Evolutionary conservation across 73 alveolate genomes (phyloP), one percentile per base, ranked within the genome.

Genomic region (Paramecium primaurelia): DNA sequence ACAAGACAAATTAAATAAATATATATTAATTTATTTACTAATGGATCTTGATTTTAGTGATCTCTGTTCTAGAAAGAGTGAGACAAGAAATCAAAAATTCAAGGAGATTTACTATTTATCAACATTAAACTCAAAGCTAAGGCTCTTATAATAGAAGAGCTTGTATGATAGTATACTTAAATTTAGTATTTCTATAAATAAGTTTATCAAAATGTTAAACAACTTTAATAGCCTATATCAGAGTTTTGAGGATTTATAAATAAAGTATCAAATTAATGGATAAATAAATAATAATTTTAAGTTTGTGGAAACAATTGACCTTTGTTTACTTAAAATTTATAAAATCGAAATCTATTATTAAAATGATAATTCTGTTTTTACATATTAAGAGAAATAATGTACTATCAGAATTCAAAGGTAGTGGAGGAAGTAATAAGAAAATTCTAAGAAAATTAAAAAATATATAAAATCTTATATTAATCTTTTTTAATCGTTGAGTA

Each of bases 91-190:
- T 25, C 47, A 11, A 37, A 73, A 73, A 34, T 37, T 22, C 77
- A 44, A 22, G 91, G 32, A 42, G 77, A 80, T 42, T 25, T 80
- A 9, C 73, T n/a, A 45, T 80, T 36, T 42, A 45, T 80, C 44
- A 80, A 45, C 75, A 80, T 20, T 7, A 80, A 45, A 45, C 71
- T 11, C n/a, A 68, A 40, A 80, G 91, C 54, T 14, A 80, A 45
- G 91, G 91, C n/a, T 80, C 91, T 25, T 42, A 26, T 80, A 9
- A 77, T 12, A 80, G 91, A 49, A 80, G 77, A 8, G 91, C 91
- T 38, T 36, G 88, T 10, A 75, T 75, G 88, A 75, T 75, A 36
- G 88, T 75, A 22, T 22, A 22, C 25, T 0, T 22, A 22, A 22
- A 22, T 22, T 22, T 22, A 22, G 25, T 22, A 22, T 22, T 22